Percentiles rank a stretch among this genome's conserved stretches.
Evolutionary conservation across 371 early-diverging fungal genomes (phyloP).

Genomic region (Nosema muscidifuracis): DNA sequence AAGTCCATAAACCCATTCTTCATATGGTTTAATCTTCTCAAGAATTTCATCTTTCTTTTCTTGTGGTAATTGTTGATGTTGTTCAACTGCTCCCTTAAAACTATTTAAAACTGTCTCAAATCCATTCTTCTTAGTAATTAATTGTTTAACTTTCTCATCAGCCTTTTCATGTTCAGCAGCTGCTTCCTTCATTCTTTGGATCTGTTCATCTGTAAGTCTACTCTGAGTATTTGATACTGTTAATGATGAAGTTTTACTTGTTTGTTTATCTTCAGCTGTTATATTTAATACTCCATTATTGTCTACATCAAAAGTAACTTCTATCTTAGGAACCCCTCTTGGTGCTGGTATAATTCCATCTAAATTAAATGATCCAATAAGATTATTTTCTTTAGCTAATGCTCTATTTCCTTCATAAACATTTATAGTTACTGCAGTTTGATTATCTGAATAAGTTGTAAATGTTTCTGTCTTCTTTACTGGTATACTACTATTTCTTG

Average conservation of each 20-base stretch:
- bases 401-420: conserved; percentile 49
- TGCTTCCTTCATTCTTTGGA: conserved; percentile 34
- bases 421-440: conserved; percentile 55
- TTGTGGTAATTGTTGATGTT: conserved; percentile 23
- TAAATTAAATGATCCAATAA: conserved; percentile 42
- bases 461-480: conserved; percentile 50
- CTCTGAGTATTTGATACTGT: conserved; percentile 63
- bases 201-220: conserved; percentile 66
- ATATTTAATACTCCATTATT: conserved; percentile 39
- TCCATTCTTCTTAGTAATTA: conserved; percentile 10
- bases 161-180: conserved; percentile 66
- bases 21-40: conserved; percentile 5
- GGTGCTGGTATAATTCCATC: conserved; percentile 31
- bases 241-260: not conserved
- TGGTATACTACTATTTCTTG: conserved; percentile 53
- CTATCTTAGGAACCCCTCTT: conserved; percentile 50
- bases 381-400: conserved; percentile 27
- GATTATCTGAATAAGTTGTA: conserved; percentile 56
- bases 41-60: conserved; percentile 24
- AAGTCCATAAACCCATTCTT: conserved; percentile 24
- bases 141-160: conserved; percentile 23
- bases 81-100: conserved; percentile 15
- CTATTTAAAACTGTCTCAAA: conserved; percentile 20
- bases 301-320: conserved; percentile 33
- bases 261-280: conserved; percentile 48